Evolutionary conservation across 1,139 yeast genomes (phyloP).

Genomic region (Zygosaccharomyces pseudobailii): DNA sequence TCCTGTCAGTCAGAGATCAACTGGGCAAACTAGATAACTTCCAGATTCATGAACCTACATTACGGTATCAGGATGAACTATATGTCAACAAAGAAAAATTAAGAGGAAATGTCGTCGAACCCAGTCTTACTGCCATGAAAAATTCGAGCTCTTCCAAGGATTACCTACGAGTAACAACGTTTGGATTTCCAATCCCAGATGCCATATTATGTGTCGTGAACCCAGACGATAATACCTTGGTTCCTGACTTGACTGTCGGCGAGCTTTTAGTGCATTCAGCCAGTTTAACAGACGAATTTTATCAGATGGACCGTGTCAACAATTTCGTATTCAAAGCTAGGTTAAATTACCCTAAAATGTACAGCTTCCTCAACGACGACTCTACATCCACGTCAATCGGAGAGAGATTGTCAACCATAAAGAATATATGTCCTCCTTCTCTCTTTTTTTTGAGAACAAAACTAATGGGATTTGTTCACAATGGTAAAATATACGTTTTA

Average conservation of each 20-base stretch:
- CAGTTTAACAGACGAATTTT: slow-evolving; percentile 32
- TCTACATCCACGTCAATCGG: slow-evolving; percentile 10
- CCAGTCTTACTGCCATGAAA: slow-evolving; percentile 31
- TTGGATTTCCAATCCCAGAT: slow-evolving; percentile 92
- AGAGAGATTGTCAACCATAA: slow-evolving; percentile 29
- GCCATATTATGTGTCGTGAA: slow-evolving; percentile 91
- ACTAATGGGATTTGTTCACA: slow-evolving; percentile 75
- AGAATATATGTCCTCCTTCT: slow-evolving; percentile 27
- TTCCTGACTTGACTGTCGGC: slow-evolving; percentile 91
- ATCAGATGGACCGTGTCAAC: slow-evolving; percentile 33
- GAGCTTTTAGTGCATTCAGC: slow-evolving; percentile 76
- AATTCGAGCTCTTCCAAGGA: slow-evolving; percentile 34
- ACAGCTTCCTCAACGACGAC: slow-evolving; percentile 16
- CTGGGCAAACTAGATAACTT: slow-evolving; percentile 40
- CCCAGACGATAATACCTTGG: slow-evolving; percentile 76
- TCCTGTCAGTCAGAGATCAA: slow-evolving; percentile 89
- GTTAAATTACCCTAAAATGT: slow-evolving; percentile 31
- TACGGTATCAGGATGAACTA: slow-evolving; percentile 45
- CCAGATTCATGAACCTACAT: slow-evolving; percentile 28
- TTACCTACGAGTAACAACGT: slow-evolving; percentile 74
- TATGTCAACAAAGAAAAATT: slow-evolving; percentile 77
- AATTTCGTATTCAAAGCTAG: slow-evolving; percentile 35
- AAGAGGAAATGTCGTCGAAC: slow-evolving; percentile 68
- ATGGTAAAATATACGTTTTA: slow-evolving; percentile 81
- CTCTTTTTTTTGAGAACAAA: slow-evolving; percentile 78